These are phyloP conservation scores for Trichomonas tenax DNA, from an alignment of 208 protist species.

Conservation along the genomic window DNA sequence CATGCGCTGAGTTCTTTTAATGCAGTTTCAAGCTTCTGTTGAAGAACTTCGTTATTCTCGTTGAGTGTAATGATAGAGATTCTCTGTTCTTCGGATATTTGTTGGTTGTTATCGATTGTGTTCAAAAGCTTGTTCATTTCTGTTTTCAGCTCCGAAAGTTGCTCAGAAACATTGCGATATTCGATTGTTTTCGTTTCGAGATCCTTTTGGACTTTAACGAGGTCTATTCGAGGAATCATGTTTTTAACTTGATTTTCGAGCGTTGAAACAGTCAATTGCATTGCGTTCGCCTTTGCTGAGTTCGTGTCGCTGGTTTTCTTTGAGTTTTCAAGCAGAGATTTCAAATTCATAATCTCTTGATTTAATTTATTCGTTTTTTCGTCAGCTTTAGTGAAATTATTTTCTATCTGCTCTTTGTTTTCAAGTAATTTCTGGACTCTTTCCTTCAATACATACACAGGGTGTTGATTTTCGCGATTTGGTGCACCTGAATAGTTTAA, in stretches of 20 bases:
- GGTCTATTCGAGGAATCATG: neutral
- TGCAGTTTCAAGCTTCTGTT: neutral
- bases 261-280: neutral
- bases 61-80: neutral
- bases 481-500: neutral
- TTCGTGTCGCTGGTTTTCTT: neutral
- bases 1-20: neutral
- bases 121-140: neutral
- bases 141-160: neutral
- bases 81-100: neutral
- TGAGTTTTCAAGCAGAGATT: neutral
- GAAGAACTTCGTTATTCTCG: neutral
- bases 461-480: neutral
- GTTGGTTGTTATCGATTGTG: neutral
- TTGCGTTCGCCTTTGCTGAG: neutral
- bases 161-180: neutral
- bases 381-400: neutral
- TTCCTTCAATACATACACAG: neutral
- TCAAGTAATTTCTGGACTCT: neutral
- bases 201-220: neutral
- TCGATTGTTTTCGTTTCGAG: neutral
- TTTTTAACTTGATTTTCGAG: neutral
- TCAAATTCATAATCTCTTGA: neutral
- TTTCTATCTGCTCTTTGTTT: neutral
- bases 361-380: neutral